phyloP scores from a whole-genome alignment of 257 asterid species.

The Nicotiana undulata region DNA sequence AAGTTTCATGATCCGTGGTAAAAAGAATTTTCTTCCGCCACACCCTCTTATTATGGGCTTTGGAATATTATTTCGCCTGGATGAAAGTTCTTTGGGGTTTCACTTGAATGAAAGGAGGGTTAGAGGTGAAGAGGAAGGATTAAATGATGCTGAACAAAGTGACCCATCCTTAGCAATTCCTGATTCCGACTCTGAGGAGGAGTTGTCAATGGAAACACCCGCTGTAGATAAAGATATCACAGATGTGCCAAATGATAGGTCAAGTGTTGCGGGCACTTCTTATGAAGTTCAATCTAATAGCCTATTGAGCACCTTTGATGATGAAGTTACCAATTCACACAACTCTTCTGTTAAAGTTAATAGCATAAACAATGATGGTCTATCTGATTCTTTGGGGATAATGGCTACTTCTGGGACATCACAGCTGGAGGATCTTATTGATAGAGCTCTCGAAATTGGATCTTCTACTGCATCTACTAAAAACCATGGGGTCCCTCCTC shows the following conservation, averaged over 20 bases:
- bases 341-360: constrained; percentile 25
- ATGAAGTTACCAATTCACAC: constrained; percentile 21
- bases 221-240: constrained; percentile 22
- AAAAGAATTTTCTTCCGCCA: constrained; percentile 96
- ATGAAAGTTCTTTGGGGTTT: constrained; percentile 94
- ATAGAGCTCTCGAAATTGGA: constrained; percentile 94
- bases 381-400: constrained; percentile 29
- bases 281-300: constrained; percentile 21
- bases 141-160: constrained; percentile 44
- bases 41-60: constrained; percentile 96
- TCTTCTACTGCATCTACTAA: constrained; percentile 58
- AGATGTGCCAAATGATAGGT: constrained; percentile 27
- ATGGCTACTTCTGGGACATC: constrained; percentile 32
- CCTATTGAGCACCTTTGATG: constrained; percentile 21
- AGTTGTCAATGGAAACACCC: constrained; percentile 35
- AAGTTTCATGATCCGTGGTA: constrained; percentile 99
- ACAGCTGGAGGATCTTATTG: constrained; percentile 79
- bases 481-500: constrained; percentile 49
- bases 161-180: constrained; percentile 56
- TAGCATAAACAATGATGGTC: constrained; percentile 18
- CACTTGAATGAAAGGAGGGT: constrained; percentile 97
- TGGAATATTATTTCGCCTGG: constrained; percentile 89
- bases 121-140: constrained; percentile 92
- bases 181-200: constrained; percentile 66
- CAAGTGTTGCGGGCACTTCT: constrained; percentile 17